Percentiles rank a stretch among this genome's conserved stretches.
Conservation (phyloP, 129 eudicot genomes). For the Flaveria sonorensis region DNA sequence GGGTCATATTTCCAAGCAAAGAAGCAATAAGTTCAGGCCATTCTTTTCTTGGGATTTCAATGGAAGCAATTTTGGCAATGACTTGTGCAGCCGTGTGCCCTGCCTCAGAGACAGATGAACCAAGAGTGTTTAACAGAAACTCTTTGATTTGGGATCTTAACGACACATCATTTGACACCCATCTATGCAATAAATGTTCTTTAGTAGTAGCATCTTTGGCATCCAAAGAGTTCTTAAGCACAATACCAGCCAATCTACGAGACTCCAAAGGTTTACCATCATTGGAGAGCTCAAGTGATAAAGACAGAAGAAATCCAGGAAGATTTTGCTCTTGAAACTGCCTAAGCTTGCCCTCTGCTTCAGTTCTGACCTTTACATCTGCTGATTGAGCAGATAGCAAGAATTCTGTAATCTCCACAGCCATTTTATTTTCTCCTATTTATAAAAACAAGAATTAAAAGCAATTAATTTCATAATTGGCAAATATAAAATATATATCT, state of each 20-base stretch:
- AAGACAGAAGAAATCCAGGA: constrained; percentile 68
- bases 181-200: constrained; percentile 60
- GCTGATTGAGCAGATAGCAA: constrained; percentile 82
- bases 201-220: constrained; percentile 74
- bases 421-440: constrained; percentile 48
- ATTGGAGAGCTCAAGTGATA: constrained; percentile 73
- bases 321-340: constrained; percentile 83
- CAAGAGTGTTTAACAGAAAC: constrained; percentile 64
- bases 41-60: constrained; percentile 78
- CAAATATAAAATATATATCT: no score
- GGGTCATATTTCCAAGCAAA: constrained; percentile 74
- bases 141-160: constrained; percentile 67
- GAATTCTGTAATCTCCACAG: constrained; percentile 74
- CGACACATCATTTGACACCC: constrained; percentile 63
- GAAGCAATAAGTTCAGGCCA: constrained; percentile 84
- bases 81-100: constrained; percentile 90
- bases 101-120: constrained; percentile 72
- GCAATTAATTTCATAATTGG: background rate
- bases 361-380: constrained; percentile 65
- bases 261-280: constrained; percentile 82
- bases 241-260: constrained; percentile 87
- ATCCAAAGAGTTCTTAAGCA: constrained; percentile 81
- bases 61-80: constrained; percentile 80
- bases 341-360: constrained; percentile 64
- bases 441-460: background rate